Evolutionary conservation across 2,329 filamentous ascomycete species (phyloP).

Genomic region (Aspergillus sp.): DNA sequence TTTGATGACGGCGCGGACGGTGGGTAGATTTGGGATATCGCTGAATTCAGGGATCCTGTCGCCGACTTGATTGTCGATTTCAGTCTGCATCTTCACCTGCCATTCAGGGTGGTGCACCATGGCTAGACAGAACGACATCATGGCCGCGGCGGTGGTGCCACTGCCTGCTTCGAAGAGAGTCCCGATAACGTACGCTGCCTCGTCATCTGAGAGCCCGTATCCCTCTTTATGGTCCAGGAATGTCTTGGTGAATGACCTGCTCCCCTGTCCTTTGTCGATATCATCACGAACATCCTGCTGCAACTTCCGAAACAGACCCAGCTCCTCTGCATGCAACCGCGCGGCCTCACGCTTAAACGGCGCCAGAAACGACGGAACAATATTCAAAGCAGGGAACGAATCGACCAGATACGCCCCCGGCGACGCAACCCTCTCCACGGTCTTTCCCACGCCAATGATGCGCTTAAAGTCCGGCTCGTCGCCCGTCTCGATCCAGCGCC

Average conservation of each 20-base stretch:
- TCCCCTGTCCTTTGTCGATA: background rate
- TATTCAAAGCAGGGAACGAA: slow-evolving; percentile 34
- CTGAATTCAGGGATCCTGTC: slow-evolving; percentile 9
- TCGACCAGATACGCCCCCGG: background rate
- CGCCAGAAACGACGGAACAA: slow-evolving; percentile 20
- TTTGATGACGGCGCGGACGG: background rate
- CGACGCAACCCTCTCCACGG: background rate
- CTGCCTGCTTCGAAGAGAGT: background rate
- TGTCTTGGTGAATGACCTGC: background rate
- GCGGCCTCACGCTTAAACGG: background rate
- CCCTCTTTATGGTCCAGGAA: background rate
- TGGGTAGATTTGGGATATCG: background rate
- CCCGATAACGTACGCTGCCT: background rate
- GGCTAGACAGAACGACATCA: background rate
- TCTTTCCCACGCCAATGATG: background rate
- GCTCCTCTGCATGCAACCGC: background rate
- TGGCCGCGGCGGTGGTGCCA: background rate
- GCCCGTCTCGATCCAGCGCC: background rate
- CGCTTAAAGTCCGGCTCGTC: background rate
- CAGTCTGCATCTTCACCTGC: background rate
- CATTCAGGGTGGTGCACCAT: background rate
- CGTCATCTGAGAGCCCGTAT: background rate
- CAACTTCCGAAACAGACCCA: background rate
- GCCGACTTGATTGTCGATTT: slow-evolving; percentile 22
- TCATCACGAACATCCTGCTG: background rate